Evolutionary conservation across 2,329 filamentous ascomycete species (phyloP), one percentile per base, ranked within the genome.

Genomic region (Xylaria sp.): DNA sequence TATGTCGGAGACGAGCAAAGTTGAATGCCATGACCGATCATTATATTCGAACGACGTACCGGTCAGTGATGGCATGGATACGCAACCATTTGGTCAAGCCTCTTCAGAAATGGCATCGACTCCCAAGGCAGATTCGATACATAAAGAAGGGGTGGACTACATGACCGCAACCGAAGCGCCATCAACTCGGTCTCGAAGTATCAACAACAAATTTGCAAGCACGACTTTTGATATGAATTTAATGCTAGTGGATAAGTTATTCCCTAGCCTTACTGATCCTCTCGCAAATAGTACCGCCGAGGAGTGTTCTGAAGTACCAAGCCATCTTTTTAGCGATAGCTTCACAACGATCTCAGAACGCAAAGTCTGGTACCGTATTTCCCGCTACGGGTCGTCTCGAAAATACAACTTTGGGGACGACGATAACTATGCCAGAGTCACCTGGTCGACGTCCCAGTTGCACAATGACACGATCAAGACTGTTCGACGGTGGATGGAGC

Each of bases 401-500:
- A 81, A 80, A 60, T 79, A 87, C 65, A 77, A 85, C 57, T 72
- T 73, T 2, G 83, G 81, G 48, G 79, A 85, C 51, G 82, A 84
- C 54, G 83, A 85, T 7, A 81, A 79, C 63, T 88, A 88, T 68
- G 75, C 80, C 16, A 78, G 81, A 7, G 77, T 86, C n/a, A 74
- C 76, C 2, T 89, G 86, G 85, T 63, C 68, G 3, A 73, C 76
- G n/a, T 87, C 84, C 0, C 72, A 77, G 5, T 72, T 84, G 1
- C 82, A 82, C 23, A 71, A 73, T 10, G 79, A 83, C 7, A 83
- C 80, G 1, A 76, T 85, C 60, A 78, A 80, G 59, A 83, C 84
- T 47, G 84, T 88, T 16, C 78, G 81, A 30, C 78, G 83, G 30
- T 89, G 86, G 86, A 85, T 87, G 78, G 83, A 86, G 65, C 82